A percentile compares a stretch with the other conserved stretches of the same genome.
phyloP scores from a whole-genome alignment of 1,139 yeast species.

The Geotrichum carabidarum region DNA sequence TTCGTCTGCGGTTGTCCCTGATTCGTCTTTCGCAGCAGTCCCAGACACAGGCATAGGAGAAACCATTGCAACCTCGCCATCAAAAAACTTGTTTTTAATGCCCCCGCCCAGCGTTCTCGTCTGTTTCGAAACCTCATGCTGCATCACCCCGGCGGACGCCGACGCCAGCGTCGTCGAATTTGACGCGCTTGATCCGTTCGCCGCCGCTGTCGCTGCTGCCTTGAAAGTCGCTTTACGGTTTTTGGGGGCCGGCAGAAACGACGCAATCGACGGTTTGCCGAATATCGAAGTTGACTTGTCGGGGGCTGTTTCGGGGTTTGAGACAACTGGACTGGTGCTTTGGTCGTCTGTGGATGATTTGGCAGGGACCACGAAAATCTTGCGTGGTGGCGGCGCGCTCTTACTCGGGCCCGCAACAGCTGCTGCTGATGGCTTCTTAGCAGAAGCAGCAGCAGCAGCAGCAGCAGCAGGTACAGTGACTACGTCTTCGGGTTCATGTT shows the following conservation, averaged over 20 bases:
- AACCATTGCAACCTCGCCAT: conserved; percentile 25
- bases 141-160: background rate
- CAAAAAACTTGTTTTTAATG: conserved; percentile 25
- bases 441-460: background rate
- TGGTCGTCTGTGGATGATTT: background rate
- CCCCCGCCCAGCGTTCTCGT: conserved; percentile 29
- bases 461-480: background rate
- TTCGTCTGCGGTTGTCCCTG: background rate
- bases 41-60: background rate
- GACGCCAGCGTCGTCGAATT: background rate
- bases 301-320: background rate
- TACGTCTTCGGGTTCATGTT: conserved; percentile 3
- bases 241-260: conserved; percentile 21
- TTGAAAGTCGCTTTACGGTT: conserved; percentile 13
- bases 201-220: conserved; percentile 14
- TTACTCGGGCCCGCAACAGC: background rate
- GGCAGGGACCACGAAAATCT: conserved; percentile 13
- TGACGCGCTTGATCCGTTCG: background rate
- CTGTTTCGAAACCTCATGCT: conserved; percentile 18
- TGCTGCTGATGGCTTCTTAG: background rate
- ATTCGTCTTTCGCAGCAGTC: background rate
- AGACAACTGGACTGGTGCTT: background rate
- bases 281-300: conserved; percentile 3
- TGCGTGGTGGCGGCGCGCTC: conserved; percentile 10
- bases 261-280: conserved; percentile 18